Base-by-base conservation (phyloP, 345 rosid species). In the Gossypium raimondii region DNA sequence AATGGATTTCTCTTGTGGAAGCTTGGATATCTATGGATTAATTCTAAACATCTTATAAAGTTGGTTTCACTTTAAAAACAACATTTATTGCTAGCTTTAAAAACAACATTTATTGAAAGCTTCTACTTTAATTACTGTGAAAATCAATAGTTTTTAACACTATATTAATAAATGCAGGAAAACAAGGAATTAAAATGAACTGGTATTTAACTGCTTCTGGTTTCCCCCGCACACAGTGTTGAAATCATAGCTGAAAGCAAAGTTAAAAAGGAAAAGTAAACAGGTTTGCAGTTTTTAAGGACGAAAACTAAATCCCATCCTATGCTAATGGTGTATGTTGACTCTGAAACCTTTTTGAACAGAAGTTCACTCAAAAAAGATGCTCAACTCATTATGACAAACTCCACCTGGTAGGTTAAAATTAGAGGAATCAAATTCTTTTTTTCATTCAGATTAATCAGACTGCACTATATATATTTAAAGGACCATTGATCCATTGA, bases 201-300 rank as follows among this genome's bases (percentile, higher is more conserved):
- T 22, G 38, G 41, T 47, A 12, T 67, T 67, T 13, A 24, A 50
- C 58, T 14, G 13, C 14, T 68, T 48, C 57, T 68, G 44, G 72
- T 68, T 68, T 66, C 18, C 8, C 12, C 72, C 7, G 57, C 72
- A 67, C 72, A 48, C 57, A 47, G 56, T 24, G 72, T 67, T 16
- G 57, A 48, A 14, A 48, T 63, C 67, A 45, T 43, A 20, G 71
- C 58, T 55, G 58, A 45, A 45, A 66, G 4, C 25, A 43, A 43
- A 20, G 12, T n/a, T 17, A 17, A 17, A 16, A 16, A 34, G 0
- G 13, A 22, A 47, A 47, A 67, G 16, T 7, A 65, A 7, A 14
- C 7, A 47, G 20, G 41, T 48, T 47, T 24, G 56, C 55, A 20
- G 14, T 66, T 66, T 45, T 44, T 20, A 66, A 44, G 29, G 27